phyloP scores from a whole-genome alignment of 2,329 filamentous ascomycete species.

The Colletotrichum sublineola region DNA sequence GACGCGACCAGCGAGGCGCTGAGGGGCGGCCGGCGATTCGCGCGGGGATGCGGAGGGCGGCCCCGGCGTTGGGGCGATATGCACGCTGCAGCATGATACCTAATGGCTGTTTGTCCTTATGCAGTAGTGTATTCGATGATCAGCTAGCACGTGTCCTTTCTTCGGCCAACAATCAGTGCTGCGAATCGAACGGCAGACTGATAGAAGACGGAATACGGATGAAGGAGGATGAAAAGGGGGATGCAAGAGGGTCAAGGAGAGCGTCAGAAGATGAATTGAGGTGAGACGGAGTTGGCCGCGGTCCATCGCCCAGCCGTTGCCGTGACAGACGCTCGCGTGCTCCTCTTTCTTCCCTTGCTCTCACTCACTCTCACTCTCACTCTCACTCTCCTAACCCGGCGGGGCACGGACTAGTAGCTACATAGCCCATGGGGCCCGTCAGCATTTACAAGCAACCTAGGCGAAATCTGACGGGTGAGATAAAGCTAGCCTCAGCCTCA shows the following conservation, averaged over 20 bases:
- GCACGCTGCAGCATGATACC: constrained; percentile 34
- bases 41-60: constrained; percentile 9
- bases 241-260: not conserved
- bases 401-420: constrained; percentile 11
- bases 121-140: not conserved
- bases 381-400: not conserved
- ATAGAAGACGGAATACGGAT: not conserved
- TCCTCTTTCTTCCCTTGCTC: not conserved
- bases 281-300: constrained; percentile 9
- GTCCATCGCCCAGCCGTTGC: constrained; percentile 12
- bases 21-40: not conserved
- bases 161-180: not conserved
- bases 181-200: not conserved
- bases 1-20: constrained; percentile 27
- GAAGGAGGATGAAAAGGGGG: not conserved
- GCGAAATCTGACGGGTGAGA: not conserved
- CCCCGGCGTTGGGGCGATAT: constrained; percentile 11
- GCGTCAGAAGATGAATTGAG: not conserved
- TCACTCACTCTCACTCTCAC: not conserved
- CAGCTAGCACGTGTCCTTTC: not conserved
- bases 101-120: not conserved
- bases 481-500: not conserved
- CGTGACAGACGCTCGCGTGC: constrained; percentile 33
- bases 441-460: not conserved
- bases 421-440: constrained; percentile 2